Percentiles rank a stretch among this genome's conserved stretches.
Evolutionary conservation across 768 basidiomycete species (phyloP).

Genomic region (Mycena epipterygia): DNA sequence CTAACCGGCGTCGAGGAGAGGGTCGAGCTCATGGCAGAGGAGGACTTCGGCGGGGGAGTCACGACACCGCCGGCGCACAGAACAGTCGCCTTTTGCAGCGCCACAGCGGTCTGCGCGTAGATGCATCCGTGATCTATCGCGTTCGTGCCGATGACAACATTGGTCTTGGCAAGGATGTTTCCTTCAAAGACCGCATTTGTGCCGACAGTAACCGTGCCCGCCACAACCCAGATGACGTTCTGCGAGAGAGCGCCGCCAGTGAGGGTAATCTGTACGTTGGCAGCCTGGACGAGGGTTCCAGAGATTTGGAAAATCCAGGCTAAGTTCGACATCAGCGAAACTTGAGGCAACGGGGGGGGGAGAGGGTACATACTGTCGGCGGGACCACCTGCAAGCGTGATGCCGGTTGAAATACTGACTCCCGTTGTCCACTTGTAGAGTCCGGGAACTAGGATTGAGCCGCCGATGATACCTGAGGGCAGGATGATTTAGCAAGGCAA

Average conservation of each 20-base stretch:
- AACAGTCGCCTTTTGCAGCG: conserved; percentile 11
- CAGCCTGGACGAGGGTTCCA: conserved; percentile 9
- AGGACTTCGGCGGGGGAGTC: not conserved
- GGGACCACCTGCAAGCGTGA: conserved; percentile 16
- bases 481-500: not conserved
- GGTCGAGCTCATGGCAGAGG: not conserved
- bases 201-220: conserved; percentile 8
- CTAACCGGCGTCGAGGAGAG: not conserved
- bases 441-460: conserved; percentile 15
- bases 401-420: conserved; percentile 13
- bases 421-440: conserved; percentile 24
- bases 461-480: conserved; percentile 7
- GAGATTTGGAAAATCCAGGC: conserved; percentile 24
- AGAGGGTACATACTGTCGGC: conserved; percentile 10
- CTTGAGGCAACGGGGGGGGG: not conserved
- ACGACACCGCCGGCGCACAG: not conserved
- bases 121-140: conserved; percentile 6
- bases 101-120: conserved; percentile 7
- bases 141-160: not conserved
- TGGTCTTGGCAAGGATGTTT: conserved; percentile 9
- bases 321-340: not conserved
- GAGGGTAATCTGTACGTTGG: conserved; percentile 1
- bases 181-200: conserved; percentile 4
- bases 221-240: conserved; percentile 16
- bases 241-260: conserved; percentile 6